These are phyloP conservation scores for Thielaviopsis musarum DNA, from an alignment of 2,329 filamentous ascomycete species.

Conservation along the genomic window DNA sequence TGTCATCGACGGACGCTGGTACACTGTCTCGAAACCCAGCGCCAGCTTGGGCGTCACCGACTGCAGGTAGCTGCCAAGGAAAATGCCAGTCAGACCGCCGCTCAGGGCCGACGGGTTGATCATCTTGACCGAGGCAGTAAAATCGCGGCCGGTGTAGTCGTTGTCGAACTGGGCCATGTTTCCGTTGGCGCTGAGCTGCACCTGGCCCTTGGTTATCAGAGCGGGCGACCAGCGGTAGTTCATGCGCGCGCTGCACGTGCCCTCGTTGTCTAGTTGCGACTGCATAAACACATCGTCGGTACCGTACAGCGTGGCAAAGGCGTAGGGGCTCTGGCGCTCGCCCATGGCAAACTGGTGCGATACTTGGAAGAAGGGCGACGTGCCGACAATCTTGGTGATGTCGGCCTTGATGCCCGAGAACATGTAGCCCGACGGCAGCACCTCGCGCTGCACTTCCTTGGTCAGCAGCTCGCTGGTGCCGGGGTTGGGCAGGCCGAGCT, in stretches of 20 bases:
- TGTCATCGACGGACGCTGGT: constrained; percentile 72
- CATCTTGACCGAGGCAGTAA: constrained; percentile 81
- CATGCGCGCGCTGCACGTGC: constrained; percentile 70
- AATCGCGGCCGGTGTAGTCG: constrained; percentile 87
- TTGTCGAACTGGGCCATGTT: constrained; percentile 47
- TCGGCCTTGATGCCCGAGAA: constrained; percentile 93
- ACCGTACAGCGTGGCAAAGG: constrained; percentile 85
- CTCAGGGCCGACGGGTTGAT: constrained; percentile 91
- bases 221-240: constrained; percentile 79
- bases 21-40: constrained; percentile 81
- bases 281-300: constrained; percentile 92
- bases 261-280: constrained; percentile 87
- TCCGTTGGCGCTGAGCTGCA: constrained; percentile 68
- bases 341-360: constrained; percentile 95
- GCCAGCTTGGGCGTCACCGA: constrained; percentile 75
- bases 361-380: constrained; percentile 87
- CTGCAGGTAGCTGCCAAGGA: constrained; percentile 90
- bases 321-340: constrained; percentile 83
- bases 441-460: constrained; percentile 88
- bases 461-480: constrained; percentile 81
- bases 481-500: constrained; percentile 79
- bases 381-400: constrained; percentile 89
- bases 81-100: constrained; percentile 84
- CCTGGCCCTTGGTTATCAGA: constrained; percentile 71
- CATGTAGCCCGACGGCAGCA: constrained; percentile 90